A percentile compares a stretch with the other conserved stretches of the same genome.
These are phyloP conservation scores for Plasmodium relictum DNA, from an alignment of 169 alveolate species.

Conservation along the genomic window DNA sequence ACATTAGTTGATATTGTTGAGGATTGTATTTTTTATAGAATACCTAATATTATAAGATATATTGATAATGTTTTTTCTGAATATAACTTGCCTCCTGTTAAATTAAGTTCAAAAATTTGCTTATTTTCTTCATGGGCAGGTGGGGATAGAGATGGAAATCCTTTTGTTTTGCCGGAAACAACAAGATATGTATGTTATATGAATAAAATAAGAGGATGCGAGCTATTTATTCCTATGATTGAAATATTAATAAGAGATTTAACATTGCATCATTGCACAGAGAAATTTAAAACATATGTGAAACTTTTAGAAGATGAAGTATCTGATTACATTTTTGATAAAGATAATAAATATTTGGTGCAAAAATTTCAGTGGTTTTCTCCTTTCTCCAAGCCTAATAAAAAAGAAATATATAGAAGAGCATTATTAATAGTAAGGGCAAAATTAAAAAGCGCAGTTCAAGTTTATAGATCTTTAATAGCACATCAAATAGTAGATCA, in stretches of 20 bases:
- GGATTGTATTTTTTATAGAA: conserved; percentile 80
- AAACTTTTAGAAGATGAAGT: conserved; percentile 57
- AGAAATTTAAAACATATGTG: conserved; percentile 43
- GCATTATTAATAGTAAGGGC: conserved; percentile 53
- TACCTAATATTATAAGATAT: conserved; percentile 82
- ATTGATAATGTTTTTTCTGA: conserved; percentile 82
- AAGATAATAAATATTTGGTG: conserved; percentile 20
- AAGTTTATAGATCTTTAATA: conserved; percentile 48
- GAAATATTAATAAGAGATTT: conserved; percentile 31
- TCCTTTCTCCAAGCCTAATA: conserved; percentile 64
- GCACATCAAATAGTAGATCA: conserved; percentile 29
- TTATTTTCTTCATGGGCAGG: conserved; percentile 90
- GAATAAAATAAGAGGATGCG: conserved; percentile 82
- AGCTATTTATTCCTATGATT: conserved; percentile 79
- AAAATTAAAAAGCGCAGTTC: conserved; percentile 46
- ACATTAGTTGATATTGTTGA: conserved; percentile 81
- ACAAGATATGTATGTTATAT: conserved; percentile 83
- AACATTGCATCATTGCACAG: conserved; percentile 67
- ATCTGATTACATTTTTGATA: conserved; percentile 54
- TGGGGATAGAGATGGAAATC: conserved; percentile 92
- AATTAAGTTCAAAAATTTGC: conserved; percentile 81
- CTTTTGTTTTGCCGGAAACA: conserved; percentile 88
- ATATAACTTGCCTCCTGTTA: conserved; percentile 83
- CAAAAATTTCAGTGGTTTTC: conserved; percentile 70
- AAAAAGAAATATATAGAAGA: conserved; percentile 71